Evolutionary conservation across 371 early-diverging fungal species (phyloP).

Genomic region (Dichotomocladium elegans): DNA sequence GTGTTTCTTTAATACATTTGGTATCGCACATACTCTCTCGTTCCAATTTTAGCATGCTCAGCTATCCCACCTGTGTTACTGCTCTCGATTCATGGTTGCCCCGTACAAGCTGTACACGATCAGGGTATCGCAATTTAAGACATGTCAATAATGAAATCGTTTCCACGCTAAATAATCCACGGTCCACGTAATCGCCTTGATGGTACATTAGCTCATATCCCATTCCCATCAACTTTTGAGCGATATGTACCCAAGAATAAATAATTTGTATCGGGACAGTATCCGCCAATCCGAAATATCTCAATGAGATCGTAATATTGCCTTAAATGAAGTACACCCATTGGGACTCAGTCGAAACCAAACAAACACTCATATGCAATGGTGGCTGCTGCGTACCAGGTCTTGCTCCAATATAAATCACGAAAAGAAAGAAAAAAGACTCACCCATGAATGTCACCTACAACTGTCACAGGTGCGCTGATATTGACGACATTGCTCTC

Average conservation of each 20-base stretch:
- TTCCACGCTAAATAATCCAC: slow-evolving; percentile 94
- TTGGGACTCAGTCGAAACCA: background rate
- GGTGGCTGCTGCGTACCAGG: background rate
- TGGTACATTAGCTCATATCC: background rate
- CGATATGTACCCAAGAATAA: slow-evolving; percentile 78
- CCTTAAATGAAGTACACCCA: slow-evolving; percentile 33
- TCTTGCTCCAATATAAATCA: background rate
- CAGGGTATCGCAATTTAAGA: slow-evolving; percentile 90
- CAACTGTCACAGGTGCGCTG: slow-evolving; percentile 88
- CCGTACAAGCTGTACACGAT: slow-evolving; percentile 87
- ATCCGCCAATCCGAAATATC: slow-evolving; percentile 92
- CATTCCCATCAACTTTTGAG: background rate
- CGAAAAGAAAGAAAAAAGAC: background rate
- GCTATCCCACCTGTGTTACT: slow-evolving; percentile 70
- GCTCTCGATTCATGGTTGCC: slow-evolving; percentile 98
- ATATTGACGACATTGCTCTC: slow-evolving; percentile 93
- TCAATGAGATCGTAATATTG: slow-evolving; percentile 96
- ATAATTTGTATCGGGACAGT: slow-evolving; percentile 91
- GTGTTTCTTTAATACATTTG: too few relatives aligned
- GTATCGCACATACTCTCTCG: too few relatives aligned
- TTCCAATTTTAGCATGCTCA: too few relatives aligned
- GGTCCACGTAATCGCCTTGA: slow-evolving; percentile 98
- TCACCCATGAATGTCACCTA: slow-evolving; percentile 95
- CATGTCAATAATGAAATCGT: slow-evolving; percentile 89
- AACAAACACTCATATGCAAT: background rate